Evolutionary conservation across 23 red algal species (phyloP), one percentile per base, ranked within the genome.

Genomic region (Gracilaria domingensis): DNA sequence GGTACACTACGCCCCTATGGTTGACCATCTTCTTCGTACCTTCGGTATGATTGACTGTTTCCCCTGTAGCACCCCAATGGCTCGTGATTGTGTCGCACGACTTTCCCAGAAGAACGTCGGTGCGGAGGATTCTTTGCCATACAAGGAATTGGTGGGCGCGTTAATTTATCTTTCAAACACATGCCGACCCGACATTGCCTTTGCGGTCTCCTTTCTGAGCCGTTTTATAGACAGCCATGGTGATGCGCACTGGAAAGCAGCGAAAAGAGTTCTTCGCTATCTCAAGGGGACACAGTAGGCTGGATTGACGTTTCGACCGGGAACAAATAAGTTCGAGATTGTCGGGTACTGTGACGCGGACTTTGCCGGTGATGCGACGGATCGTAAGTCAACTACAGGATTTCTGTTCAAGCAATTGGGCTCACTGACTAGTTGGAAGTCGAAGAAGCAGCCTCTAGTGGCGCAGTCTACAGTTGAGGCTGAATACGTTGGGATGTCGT

Each of bases 161-260:
- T 48, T 93, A 13, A 56, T 93, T 9, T 72, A 93, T 65, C 45
- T 93, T 32, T 35, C 58, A 0, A 93, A 73, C 57, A 93, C 78
- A 36, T 58, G 1, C 2, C 54, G 79, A 35, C 89, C 89, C 13
- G 78, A 85, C 57, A 93, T 93, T 61, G 23, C 74, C 14, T 93
- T 81, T 84, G 48, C 89, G 7, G 70, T 57, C 8, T 28, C n/a
- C n/a, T 57, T 4, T 35, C 16, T 93, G 18, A 53, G 47, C 34
- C 89, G 79, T 9, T 84, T 66, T 73, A 93, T 93, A 79, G 75
- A 93, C n/a, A 53, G 16, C 0, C 42, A 37, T 33, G 37, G 28
- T 47, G 35, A 66, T 4, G 9, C 50, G 23, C 79, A 76, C 35
- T 93, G 89, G 65, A 83, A 50, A 13, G 78, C 89, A 6, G 79